Evolutionary conservation across 768 basidiomycete species (phyloP), one percentile per base, ranked within the genome.

Genomic region (Suillus subaureus): DNA sequence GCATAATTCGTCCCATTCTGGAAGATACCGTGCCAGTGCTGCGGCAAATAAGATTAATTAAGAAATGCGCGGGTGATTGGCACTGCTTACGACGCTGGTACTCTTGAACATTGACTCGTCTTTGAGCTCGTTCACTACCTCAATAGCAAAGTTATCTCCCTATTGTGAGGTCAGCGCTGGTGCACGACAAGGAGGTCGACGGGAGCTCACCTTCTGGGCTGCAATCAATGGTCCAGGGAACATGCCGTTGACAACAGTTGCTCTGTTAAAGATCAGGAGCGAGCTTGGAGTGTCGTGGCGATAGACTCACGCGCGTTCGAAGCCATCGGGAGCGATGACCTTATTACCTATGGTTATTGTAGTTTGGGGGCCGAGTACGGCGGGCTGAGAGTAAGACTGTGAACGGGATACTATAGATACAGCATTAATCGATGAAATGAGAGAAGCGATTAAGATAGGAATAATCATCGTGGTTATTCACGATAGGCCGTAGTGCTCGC

Each of bases 1-100:
- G 78, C 81, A 73, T 75, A 82, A 63, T 79, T 82, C 6, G 81
- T 79, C 4, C 67, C 64, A 1, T 72, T 70, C 69, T 86, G 85
- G 61, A 74, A 78, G 55, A 87, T 70, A 4, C 86, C 85, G 69
- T 87, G 86, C 84, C 84, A 86, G 67, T 87, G 85, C 86, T 87
- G 13, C 6, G 6, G 23, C 6, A 9, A 21, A 39, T 23, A 35
- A 16, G 13, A 1, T 69, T 9, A 51, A 57, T n/a, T 8, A 57
- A 23, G 18, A 61, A 39, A 13, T 13, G 8, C 0, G 16, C n/a
- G n/a, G n/a, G 28, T 18, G 5, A 28, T 31, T 47, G 18, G 7
- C 51, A 11, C 13, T 28, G 69, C 83, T 67, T 37, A 87, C 86
- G 40, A 88, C 81, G 33, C 81, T 83, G 8, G 87, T 88, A 4